These are phyloP conservation scores for Coniochaeta hoffmannii DNA, from an alignment of 2,329 filamentous ascomycete species.

Conservation along the genomic window DNA sequence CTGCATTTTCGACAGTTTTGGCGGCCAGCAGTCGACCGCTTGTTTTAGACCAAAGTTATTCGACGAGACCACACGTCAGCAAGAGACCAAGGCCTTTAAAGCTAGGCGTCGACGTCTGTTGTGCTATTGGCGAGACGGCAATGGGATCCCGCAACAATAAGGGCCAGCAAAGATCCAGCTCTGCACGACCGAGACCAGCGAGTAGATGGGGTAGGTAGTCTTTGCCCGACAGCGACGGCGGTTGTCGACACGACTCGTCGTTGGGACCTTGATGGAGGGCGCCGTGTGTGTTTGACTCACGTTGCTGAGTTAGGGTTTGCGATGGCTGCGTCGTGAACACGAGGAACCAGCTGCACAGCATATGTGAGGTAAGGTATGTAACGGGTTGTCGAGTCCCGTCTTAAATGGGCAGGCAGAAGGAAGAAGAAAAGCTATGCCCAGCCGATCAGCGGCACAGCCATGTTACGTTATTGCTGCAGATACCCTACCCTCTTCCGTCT, in stretches of 20 bases:
- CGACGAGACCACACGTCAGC: background rate
- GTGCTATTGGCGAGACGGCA: no score
- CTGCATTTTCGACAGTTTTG: slow-evolving; percentile 45
- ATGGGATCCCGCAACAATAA: background rate
- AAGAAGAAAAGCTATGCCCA: background rate
- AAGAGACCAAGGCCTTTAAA: background rate
- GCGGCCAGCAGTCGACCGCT: no score
- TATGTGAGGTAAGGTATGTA: no score
- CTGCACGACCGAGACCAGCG: background rate
- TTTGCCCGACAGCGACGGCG: no score
- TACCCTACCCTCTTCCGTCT: no score
- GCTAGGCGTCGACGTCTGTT: no score
- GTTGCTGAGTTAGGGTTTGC: background rate
- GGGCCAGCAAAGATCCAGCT: background rate
- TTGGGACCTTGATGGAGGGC: no score
- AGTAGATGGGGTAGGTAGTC: background rate
- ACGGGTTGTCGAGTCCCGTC: no score
- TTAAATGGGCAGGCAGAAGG: no score
- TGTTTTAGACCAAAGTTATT: no score
- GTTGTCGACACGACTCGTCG: no score
- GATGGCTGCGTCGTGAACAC: background rate
- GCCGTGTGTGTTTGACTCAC: no score
- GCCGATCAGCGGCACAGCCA: background rate
- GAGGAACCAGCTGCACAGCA: background rate
- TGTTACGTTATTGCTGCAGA: background rate